Evolutionary conservation across 257 asterid species (phyloP).

Genomic region (Rhazya stricta): DNA sequence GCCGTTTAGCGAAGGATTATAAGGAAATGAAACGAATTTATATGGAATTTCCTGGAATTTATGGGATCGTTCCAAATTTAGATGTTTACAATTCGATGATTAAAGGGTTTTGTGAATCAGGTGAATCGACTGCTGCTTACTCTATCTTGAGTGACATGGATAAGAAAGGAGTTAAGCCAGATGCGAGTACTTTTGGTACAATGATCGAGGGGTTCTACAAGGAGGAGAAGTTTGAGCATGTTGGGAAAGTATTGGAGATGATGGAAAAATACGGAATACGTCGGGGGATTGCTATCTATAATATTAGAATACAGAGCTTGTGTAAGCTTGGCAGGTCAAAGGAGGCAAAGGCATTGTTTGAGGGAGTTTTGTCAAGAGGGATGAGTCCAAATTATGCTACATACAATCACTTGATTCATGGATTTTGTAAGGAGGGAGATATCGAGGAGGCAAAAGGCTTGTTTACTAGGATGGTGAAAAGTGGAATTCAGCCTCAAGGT

Average conservation of each 20-base stretch:
- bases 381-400: slow-evolving; percentile 53
- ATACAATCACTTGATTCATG: slow-evolving; percentile 56
- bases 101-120: slow-evolving; percentile 66
- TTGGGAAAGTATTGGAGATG: slow-evolving; percentile 56
- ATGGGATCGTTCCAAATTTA: slow-evolving; percentile 50
- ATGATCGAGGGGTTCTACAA: slow-evolving; percentile 60
- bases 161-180: slow-evolving; percentile 52
- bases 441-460: slow-evolving; percentile 51
- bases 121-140: slow-evolving; percentile 48
- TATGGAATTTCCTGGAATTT: slow-evolving; percentile 50
- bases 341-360: slow-evolving; percentile 77
- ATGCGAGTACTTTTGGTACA: slow-evolving; percentile 41
- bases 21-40: slow-evolving; percentile 59
- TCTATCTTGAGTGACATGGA: slow-evolving; percentile 74
- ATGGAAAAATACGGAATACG: slow-evolving; percentile 47
- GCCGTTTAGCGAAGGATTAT: slow-evolving; percentile 53
- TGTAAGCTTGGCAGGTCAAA: slow-evolving; percentile 59
- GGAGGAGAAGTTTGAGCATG: slow-evolving; percentile 59
- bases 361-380: slow-evolving; percentile 49
- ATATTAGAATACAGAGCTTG: slow-evolving; percentile 62
- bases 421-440: slow-evolving; percentile 60
- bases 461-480: slow-evolving; percentile 46
- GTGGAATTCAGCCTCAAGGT: slow-evolving; percentile 39
- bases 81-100: slow-evolving; percentile 63
- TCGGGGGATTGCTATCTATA: slow-evolving; percentile 49